Conservation (phyloP, 1,139 yeast species). For the Meyerozyma elateridarum region DNA sequence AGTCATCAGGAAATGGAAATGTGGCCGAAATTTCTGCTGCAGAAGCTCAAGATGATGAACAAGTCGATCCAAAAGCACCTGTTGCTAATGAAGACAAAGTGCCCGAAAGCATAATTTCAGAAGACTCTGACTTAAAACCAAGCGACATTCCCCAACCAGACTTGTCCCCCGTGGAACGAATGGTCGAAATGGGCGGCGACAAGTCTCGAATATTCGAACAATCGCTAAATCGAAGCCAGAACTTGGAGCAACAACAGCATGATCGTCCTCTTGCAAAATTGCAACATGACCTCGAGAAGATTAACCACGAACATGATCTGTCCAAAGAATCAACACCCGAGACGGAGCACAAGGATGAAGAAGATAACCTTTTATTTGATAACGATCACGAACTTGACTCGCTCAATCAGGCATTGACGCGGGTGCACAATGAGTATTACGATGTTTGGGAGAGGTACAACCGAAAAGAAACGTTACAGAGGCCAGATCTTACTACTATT, state of each 20-base stretch:
- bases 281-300: constrained; percentile 67
- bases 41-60: constrained; percentile 6
- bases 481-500: constrained; percentile 60
- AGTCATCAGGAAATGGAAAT: constrained; percentile 10
- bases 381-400: constrained; percentile 73
- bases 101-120: constrained; percentile 1
- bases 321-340: constrained; percentile 9
- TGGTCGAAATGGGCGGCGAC: constrained; percentile 45
- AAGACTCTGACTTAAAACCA: neutral
- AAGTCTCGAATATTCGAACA: constrained; percentile 48
- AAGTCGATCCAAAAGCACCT: constrained; percentile 16
- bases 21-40: constrained; percentile 14
- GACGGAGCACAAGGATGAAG: constrained; percentile 34
- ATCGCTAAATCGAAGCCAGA: constrained; percentile 51
- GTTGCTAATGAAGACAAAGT: constrained; percentile 1
- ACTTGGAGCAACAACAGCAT: constrained; percentile 62
- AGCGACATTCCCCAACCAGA: constrained; percentile 1
- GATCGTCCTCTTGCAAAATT: constrained; percentile 81
- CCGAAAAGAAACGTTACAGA: constrained; percentile 9
- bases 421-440: constrained; percentile 68
- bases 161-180: constrained; percentile 45
- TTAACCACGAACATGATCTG: constrained; percentile 35
- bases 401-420: constrained; percentile 57
- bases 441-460: constrained; percentile 31
- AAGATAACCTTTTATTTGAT: constrained; percentile 62